These are phyloP conservation scores for Tilletia setariae DNA, from an alignment of 1,284 basidiomycete genomes.

Conservation along the genomic window DNA sequence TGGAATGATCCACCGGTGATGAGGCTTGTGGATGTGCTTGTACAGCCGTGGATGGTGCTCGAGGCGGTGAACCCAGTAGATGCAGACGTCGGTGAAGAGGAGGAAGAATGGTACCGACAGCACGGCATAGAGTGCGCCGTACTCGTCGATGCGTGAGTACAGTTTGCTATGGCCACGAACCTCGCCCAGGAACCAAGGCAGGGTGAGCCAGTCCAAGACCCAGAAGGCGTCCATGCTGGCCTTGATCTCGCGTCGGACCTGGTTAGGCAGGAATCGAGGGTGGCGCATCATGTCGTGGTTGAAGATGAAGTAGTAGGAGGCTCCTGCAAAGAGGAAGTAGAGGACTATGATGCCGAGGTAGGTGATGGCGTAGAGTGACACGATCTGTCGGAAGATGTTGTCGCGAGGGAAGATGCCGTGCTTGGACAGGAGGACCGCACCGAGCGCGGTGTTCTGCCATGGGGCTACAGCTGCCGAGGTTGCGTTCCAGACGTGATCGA, in stretches of 20 bases:
- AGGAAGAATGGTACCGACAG: constrained; percentile 63
- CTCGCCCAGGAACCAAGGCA: constrained; percentile 92
- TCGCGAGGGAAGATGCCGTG: constrained; percentile 30
- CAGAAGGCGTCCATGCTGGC: constrained; percentile 76
- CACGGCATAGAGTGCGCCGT: constrained; percentile 45
- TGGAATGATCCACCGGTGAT: constrained; percentile 98
- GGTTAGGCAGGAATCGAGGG: constrained; percentile 85
- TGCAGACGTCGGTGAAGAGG: constrained; percentile 82
- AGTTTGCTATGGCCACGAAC: constrained; percentile 79
- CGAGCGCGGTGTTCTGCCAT: constrained; percentile 15
- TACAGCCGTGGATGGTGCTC: constrained; percentile 84
- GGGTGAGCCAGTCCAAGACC: constrained; percentile 64
- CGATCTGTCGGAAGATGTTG: constrained; percentile 62
- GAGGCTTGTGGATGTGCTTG: constrained; percentile 88
- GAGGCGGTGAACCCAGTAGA: constrained; percentile 92
- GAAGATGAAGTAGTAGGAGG: constrained; percentile 82
- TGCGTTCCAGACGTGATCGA: constrained; percentile 33
- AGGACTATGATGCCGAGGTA: constrained; percentile 65
- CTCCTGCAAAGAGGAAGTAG: constrained; percentile 74
- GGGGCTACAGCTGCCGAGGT: constrained; percentile 23
- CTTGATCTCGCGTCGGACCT: constrained; percentile 74
- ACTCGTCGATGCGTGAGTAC: constrained; percentile 69
- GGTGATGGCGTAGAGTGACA: constrained; percentile 74
- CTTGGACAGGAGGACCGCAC: constrained; percentile 12
- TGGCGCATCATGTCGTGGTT: constrained; percentile 95